A percentile compares a stretch with the other conserved stretches of the same genome.
Evolutionary conservation across 371 early-diverging fungal species (phyloP).

Genomic region (Actinomortierella ambigua): DNA sequence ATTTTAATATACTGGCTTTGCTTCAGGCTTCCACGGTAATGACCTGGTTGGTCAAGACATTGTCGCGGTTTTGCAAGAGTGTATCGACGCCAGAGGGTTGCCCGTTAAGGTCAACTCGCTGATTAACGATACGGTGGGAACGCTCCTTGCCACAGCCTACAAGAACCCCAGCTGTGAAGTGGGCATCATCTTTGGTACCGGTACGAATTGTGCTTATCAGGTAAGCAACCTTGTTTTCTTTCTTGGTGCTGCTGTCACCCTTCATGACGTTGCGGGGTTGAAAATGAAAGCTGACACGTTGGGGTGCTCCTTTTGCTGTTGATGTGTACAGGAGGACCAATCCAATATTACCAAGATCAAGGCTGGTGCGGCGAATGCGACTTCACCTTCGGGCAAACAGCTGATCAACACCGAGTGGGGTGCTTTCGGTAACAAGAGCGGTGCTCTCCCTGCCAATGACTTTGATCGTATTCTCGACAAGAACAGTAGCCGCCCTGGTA

Average conservation of each 20-base stretch:
- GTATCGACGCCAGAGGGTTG: slow-evolving; percentile 75
- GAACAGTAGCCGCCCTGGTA: slow-evolving; percentile 62
- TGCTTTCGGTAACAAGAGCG: slow-evolving; percentile 70
- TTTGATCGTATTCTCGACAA: slow-evolving; percentile 72
- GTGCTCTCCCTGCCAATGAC: slow-evolving; percentile 68
- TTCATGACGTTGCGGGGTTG: background rate
- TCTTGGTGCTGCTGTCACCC: background rate
- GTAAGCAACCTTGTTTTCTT: slow-evolving; percentile 48
- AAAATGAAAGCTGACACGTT: no score
- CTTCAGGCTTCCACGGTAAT: slow-evolving; percentile 84
- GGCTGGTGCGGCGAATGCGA: slow-evolving; percentile 47
- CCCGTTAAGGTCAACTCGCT: slow-evolving; percentile 61
- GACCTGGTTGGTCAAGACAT: slow-evolving; percentile 90
- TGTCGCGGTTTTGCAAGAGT: slow-evolving; percentile 82
- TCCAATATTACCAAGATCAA: slow-evolving; percentile 39
- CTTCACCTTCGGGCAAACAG: slow-evolving; percentile 29
- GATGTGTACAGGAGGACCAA: slow-evolving; percentile 17
- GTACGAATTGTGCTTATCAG: slow-evolving; percentile 77
- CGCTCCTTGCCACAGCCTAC: slow-evolving; percentile 70
- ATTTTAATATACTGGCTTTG: slow-evolving; percentile 80
- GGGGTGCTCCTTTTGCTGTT: no score
- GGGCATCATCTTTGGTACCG: slow-evolving; percentile 78
- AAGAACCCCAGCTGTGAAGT: slow-evolving; percentile 60
- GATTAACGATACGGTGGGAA: slow-evolving; percentile 81
- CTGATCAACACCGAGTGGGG: slow-evolving; percentile 58